Base-by-base conservation (phyloP, 2,329 filamentous ascomycete genomes). In the Ophiocordyceps camponoti-saundersi region DNA sequence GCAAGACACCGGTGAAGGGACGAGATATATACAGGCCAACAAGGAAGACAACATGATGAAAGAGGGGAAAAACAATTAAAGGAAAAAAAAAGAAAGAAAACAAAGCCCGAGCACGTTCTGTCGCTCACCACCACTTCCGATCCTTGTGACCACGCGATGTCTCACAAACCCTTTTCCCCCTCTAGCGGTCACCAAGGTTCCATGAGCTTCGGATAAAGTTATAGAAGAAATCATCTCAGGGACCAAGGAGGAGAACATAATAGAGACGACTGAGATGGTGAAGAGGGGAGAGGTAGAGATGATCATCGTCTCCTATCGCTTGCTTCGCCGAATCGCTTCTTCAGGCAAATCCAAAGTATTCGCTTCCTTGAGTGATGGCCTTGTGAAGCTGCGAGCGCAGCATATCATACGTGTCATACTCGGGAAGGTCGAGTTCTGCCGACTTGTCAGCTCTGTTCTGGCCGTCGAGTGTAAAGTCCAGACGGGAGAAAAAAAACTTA, bases 331-430 rank as follows among this genome's bases (percentile, higher is more conserved):
- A n/a, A 40, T 36, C 8, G 39, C n/a, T 42, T 22, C 20, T 95
- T 45, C 39, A 96, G 57, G 92, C 90, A 65, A 98, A 96, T 51
- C 92, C 92, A 64, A 98, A 98, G 63, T 83, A 96, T 64, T 96
- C 90, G 68, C 88, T 92, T 55, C 92, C 92, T 54, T 89, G 82
- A n/a, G 92, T 98, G 65, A 98, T 95, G 52, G 92, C 92, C 55
- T 89, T 96, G 64, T 93, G 81, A 50, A 98, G 68, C 61, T 92
- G 88, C 57, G 85, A 80, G 52, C 92, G 81, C 51, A 98, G 77
- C 55, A 77, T 73, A 58, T 98, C 92, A 65, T 98, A 98, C 62
- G 80, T 93, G 59, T 96, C 92, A 61, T 98, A 98, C 68, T 98
- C 92, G 41, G 92, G 92, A 55, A 98, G 78, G 69, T 98, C 92